Percentiles rank a stretch among this genome's conserved stretches.
phyloP scores from a whole-genome alignment of 371 early-diverging fungal genomes.

The Nosema muscidifuracis region DNA sequence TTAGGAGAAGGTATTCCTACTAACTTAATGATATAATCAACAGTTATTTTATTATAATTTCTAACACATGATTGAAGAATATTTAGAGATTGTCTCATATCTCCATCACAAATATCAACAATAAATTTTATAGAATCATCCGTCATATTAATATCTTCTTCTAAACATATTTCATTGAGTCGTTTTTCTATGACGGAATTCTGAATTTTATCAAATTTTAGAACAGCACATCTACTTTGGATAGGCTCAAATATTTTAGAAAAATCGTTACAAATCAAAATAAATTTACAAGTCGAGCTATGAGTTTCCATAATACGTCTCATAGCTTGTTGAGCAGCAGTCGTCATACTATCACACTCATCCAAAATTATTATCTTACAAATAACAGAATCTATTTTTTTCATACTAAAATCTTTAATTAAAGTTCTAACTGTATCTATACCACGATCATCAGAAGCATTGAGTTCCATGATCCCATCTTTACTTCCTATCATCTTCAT shows the following conservation, averaged over 20 bases:
- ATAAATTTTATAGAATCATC: slow-evolving; percentile 69
- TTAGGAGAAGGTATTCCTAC: slow-evolving; percentile 56
- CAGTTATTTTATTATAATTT: background rate
- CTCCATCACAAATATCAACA: slow-evolving; percentile 88
- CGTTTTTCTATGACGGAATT: slow-evolving; percentile 71
- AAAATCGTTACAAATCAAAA: slow-evolving; percentile 88
- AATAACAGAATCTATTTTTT: slow-evolving; percentile 64
- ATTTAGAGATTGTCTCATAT: slow-evolving; percentile 94
- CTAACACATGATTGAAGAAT: slow-evolving; percentile 70
- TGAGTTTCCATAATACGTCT: slow-evolving; percentile 91
- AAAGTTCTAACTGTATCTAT: slow-evolving; percentile 90
- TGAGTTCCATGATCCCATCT: slow-evolving; percentile 81
- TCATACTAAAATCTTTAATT: slow-evolving; percentile 81
- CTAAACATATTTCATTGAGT: slow-evolving; percentile 71
- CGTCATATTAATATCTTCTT: slow-evolving; percentile 68
- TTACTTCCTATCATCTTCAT: slow-evolving; percentile 75
- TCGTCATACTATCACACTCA: slow-evolving; percentile 75
- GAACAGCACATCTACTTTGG: slow-evolving; percentile 87
- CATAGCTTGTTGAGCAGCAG: slow-evolving; percentile 72
- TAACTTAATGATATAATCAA: slow-evolving; percentile 38
- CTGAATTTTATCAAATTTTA: slow-evolving; percentile 73
- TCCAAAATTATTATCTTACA: slow-evolving; percentile 87
- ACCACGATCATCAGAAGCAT: slow-evolving; percentile 95
- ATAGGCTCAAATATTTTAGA: slow-evolving; percentile 96
- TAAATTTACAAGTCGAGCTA: slow-evolving; percentile 84